Base-by-base conservation (phyloP, 1,284 basidiomycete genomes). In the Trichosporon inkin region DNA sequence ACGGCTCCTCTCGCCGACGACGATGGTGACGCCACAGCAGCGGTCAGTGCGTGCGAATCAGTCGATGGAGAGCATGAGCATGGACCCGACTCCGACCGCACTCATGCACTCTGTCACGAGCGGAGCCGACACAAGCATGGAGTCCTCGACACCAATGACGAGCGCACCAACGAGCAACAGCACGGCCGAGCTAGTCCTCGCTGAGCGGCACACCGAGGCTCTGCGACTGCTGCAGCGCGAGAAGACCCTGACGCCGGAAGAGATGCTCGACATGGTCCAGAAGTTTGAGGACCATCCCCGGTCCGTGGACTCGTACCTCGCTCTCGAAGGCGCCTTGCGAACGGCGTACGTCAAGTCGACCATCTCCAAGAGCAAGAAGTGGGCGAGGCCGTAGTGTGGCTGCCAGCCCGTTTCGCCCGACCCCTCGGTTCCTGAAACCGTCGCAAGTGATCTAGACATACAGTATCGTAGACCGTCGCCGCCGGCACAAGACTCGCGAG, bases 241-340 rank as follows among this genome's bases (percentile, higher is more conserved):
- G 36, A 69, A 72, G 28, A 66, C 66, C 13, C 56, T 76, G 59
- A 20, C 58, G 13, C 71, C 74, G 57, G 72, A 73, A 17, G 72
- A 74, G 56, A 28, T 73, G 44, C 62, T 74, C 4, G 66, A 67
- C 53, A 61, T 73, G 41, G 62, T 76, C 51, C 65, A 61, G 13
- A 71, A 74, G 56, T 76, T 76, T 62, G 71, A 73, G 61, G 54
- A 52, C 10, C 71, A 67, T 63, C 65, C 72, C 24, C 64, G 63
- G 8, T 63, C 68, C 10, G 71, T 69, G 8, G 73, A 74, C 62
- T 71, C 67, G 32, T 76, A 74, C 61, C 62, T 76, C 34, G 74
- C 73, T 1, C 68, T 58, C 56, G 66, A 53, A 58, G 62, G 47
- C 65, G 67, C 53, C 7, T 39, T 37, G 14, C 51, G 56, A 16